These are phyloP conservation scores for Oryza australiensis DNA, from an alignment of 176 grass and related monocot genomes.

Conservation along the genomic window DNA sequence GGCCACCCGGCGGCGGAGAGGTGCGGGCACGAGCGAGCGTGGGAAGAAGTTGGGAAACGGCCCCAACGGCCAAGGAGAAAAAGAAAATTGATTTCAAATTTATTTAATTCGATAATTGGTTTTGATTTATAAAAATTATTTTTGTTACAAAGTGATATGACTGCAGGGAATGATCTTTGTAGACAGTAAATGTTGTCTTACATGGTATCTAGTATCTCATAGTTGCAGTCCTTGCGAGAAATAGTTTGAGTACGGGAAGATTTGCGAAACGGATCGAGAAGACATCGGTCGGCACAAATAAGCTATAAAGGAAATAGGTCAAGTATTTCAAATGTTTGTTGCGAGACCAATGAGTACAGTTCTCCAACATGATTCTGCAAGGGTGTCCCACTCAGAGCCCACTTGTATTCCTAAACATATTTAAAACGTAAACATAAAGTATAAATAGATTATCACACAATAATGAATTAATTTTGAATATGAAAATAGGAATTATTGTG, in stretches of 20 bases:
- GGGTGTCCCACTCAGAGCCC: slow-evolving; percentile 98
- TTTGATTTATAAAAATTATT: no score
- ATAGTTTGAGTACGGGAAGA: slow-evolving; percentile 83
- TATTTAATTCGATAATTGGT: no score
- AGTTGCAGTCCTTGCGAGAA: slow-evolving; percentile 96
- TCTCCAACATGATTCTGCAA: slow-evolving; percentile 97
- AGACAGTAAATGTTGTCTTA: slow-evolving; percentile 30
- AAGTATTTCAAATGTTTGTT: slow-evolving; percentile 14
- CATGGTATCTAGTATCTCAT: slow-evolving; percentile 71
- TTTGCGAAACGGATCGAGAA: slow-evolving; percentile 88
- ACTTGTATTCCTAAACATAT: slow-evolving; percentile 50
- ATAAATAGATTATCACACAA: no score
- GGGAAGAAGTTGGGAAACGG: no score
- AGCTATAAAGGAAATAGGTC: slow-evolving; percentile 28
- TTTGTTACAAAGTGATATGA: not conserved
- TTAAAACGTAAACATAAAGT: no score
- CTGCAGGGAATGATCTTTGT: slow-evolving; percentile 12
- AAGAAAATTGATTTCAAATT: no score
- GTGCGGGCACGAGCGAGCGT: no score
- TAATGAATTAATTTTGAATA: no score
- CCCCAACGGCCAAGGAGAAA: no score
- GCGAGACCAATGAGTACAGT: slow-evolving; percentile 92
- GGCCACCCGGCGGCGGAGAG: no score
- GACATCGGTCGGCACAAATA: slow-evolving; percentile 31
- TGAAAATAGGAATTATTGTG: no score